These are phyloP conservation scores for Fusarium succisae DNA, from an alignment of 2,329 filamentous ascomycete species.

Conservation along the genomic window DNA sequence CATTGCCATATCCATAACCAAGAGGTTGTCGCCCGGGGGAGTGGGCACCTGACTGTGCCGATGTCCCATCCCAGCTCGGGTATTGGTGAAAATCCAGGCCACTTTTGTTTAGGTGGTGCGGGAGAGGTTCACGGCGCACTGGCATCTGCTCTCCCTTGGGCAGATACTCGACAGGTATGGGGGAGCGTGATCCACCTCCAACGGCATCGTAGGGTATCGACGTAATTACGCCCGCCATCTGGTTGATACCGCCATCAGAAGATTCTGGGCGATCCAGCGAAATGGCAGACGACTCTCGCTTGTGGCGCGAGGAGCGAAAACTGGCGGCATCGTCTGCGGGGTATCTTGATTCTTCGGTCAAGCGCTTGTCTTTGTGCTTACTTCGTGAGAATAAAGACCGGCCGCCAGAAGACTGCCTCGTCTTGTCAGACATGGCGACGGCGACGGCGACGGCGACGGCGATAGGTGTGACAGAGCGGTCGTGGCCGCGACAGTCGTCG, in stretches of 20 bases:
- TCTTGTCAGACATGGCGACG: slow-evolving; percentile 73
- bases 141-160: slow-evolving; percentile 72
- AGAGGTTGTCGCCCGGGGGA: slow-evolving; percentile 69
- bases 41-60: slow-evolving; percentile 61
- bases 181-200: slow-evolving; percentile 71
- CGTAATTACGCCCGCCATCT: slow-evolving; percentile 84
- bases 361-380: slow-evolving; percentile 78
- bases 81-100: slow-evolving; percentile 89
- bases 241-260: slow-evolving; percentile 73
- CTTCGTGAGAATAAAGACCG: slow-evolving; percentile 90
- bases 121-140: slow-evolving; percentile 75
- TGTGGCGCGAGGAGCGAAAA: slow-evolving; percentile 77
- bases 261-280: slow-evolving; percentile 75
- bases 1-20: slow-evolving; percentile 59
- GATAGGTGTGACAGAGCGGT: slow-evolving; percentile 29
- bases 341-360: slow-evolving; percentile 66
- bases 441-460: slow-evolving; percentile 21
- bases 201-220: slow-evolving; percentile 87
- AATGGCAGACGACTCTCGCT: slow-evolving; percentile 75
- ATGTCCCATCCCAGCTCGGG: slow-evolving; percentile 72
- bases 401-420: slow-evolving; percentile 78
- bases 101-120: slow-evolving; percentile 84
- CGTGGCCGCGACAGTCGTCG: slow-evolving; percentile 33
- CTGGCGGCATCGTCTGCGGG: slow-evolving; percentile 69
- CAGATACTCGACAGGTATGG: slow-evolving; percentile 77